Base-by-base conservation (phyloP, 495 filamentous ascomycete genomes). In the Aspergillus baeticus region DNA sequence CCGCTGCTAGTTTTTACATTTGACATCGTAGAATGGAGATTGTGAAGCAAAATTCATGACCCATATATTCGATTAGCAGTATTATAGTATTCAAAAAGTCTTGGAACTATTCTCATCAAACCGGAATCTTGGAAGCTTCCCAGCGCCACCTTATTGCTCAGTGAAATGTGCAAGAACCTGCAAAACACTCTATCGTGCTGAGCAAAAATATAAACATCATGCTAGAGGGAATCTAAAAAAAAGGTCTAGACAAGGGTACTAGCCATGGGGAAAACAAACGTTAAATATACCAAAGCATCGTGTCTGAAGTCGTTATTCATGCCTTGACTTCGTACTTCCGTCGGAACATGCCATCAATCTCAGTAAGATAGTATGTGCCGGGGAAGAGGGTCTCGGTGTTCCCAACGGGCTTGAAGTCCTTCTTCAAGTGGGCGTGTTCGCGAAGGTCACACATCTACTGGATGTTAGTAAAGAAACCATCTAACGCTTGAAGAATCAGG, bases 261-360 rank as follows among this genome's bases (percentile, higher is more conserved):
- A 43, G 64, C 60, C 66, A 73, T 31, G 36, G 36, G 29, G 31
- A 39, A 39, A 66, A 66, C 54, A 65, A 72, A 59, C 15, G 51
- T 17, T 43, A 66, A 61, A 60, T 55, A 47, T 48, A 41, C 26
- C 26, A 58, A 51, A 62, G 57, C 48, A 43, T 34, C 29, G 39
- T 59, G 51, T 47, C 14, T 29, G 34, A n/a, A 53, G 49, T 35
- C 57, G 33, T 58, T 23, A 58, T 63, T 77, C 87, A 98, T 71
- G 84, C 87, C 84, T 97, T 94, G 77, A 96, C 72, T 56, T 81
- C 79, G 77, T 98, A 98, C 59, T 79, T 81, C 62, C 94, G 83
- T 72, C 91, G 85, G 89, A 93, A 98, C 91, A 96, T 96, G 64
- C 91, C 91, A 62, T 98, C 93, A 34, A 98, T 79, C 61, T 85